Conservation (phyloP, 148 eudicot species). For the Rhododendron molle region DNA sequence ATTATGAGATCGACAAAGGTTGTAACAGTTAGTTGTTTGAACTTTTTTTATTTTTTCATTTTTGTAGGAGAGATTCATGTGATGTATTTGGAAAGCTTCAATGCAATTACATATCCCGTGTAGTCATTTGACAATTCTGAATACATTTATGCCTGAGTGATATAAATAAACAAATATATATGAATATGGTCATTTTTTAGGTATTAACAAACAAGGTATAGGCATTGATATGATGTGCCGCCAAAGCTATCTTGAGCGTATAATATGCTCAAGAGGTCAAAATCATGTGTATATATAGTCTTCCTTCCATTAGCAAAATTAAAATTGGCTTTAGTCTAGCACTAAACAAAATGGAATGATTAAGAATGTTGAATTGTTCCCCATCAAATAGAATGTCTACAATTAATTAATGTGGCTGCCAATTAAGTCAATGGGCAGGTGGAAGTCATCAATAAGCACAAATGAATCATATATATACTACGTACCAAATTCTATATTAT, state of each 20-base stretch:
- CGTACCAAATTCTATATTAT: not conserved
- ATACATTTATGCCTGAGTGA: too few relatives aligned
- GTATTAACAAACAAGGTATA: too few relatives aligned
- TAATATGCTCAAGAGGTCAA: not conserved
- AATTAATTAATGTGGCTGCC: not conserved
- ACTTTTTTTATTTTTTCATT: too few relatives aligned
- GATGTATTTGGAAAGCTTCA: too few relatives aligned
- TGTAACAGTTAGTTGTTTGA: too few relatives aligned
- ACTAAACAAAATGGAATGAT: not conserved
- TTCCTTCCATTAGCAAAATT: not conserved
- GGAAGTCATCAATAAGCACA: not conserved
- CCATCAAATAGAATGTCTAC: not conserved
- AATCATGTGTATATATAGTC: not conserved
- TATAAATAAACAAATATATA: too few relatives aligned
- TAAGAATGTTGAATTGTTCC: not conserved
- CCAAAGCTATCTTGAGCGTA: not conserved
- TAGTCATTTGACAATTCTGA: too few relatives aligned
- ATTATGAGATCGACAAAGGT: too few relatives aligned
- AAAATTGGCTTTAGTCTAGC: not conserved
- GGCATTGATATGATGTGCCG: too few relatives aligned
- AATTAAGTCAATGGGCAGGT: not conserved
- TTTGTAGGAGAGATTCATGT: too few relatives aligned
- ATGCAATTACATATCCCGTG: too few relatives aligned
- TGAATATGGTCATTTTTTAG: too few relatives aligned
- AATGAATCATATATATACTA: not conserved